Conservation (phyloP, 805 yeast species). For the Candida manassasensis region DNA sequence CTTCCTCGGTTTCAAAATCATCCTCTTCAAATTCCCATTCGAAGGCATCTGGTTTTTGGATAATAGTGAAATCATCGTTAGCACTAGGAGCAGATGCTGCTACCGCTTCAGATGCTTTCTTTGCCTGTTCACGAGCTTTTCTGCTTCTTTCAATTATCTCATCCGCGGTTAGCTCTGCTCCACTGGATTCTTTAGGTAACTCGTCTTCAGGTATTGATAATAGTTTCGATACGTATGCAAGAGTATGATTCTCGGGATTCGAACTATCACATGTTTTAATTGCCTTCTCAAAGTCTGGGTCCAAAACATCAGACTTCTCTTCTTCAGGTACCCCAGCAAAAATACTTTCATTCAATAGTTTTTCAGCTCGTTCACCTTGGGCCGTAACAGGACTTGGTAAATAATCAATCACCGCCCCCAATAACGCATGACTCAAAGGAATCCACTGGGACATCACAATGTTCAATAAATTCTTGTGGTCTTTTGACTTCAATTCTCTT, state of each 20-base stretch:
- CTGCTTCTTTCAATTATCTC: constrained; percentile 61
- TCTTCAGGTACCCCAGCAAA: constrained; percentile 45
- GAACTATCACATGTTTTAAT: constrained; percentile 64
- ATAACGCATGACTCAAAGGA: constrained; percentile 82
- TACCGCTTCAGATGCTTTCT: constrained; percentile 56
- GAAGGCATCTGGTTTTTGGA: constrained; percentile 31
- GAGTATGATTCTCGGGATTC: constrained; percentile 48
- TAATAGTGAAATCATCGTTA: constrained; percentile 24
- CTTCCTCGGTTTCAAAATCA: constrained; percentile 32
- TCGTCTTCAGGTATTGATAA: constrained; percentile 80
- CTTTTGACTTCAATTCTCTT: constrained; percentile 77
- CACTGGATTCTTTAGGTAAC: constrained; percentile 53
- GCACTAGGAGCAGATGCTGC: constrained; percentile 17
- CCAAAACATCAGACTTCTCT: constrained; percentile 36
- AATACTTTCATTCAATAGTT: constrained; percentile 45
- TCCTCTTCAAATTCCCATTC: constrained; percentile 50
- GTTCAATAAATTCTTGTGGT: constrained; percentile 56
- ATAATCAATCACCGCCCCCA: constrained; percentile 78
- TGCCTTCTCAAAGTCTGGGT: constrained; percentile 44
- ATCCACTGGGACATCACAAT: constrained; percentile 88
- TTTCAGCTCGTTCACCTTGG: constrained; percentile 67
- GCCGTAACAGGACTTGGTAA: constrained; percentile 80
- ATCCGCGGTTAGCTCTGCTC: constrained; percentile 40
- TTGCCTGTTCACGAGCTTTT: constrained; percentile 62
- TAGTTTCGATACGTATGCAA: constrained; percentile 85